These are phyloP conservation scores for Fusarium sp. DNA, from an alignment of 2,329 filamentous ascomycete genomes.

Conservation along the genomic window DNA sequence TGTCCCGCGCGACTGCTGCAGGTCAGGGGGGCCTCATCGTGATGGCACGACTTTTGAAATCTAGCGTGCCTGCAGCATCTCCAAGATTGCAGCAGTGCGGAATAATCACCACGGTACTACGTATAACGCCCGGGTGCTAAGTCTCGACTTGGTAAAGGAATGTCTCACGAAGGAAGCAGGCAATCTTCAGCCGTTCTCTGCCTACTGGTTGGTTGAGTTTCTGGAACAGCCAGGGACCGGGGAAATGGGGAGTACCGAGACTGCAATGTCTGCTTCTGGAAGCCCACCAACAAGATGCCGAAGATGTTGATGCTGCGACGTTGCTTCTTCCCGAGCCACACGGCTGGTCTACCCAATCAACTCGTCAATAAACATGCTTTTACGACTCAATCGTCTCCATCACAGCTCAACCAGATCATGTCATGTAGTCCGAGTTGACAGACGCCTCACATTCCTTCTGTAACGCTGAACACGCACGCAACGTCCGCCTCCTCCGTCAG, in stretches of 20 bases:
- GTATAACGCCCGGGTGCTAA: not conserved
- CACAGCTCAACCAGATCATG: not conserved
- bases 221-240: not conserved
- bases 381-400: not conserved
- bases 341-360: not conserved
- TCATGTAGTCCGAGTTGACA: not conserved
- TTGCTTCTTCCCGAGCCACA: not conserved
- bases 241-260: not conserved
- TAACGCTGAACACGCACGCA: not conserved
- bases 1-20: not conserved
- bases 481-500: not conserved
- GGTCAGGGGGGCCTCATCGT: not conserved
- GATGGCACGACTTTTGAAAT: not conserved
- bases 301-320: not conserved
- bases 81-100: slow-evolving; percentile 14
- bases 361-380: not conserved
- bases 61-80: not conserved
- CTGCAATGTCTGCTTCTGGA: not conserved
- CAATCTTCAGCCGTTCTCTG: not conserved
- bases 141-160: slow-evolving; percentile 1
- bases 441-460: not conserved
- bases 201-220: not conserved
- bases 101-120: not conserved
- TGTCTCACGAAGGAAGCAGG: not conserved
- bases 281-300: not conserved